These are phyloP conservation scores for Bryum argenteum DNA, from an alignment of 225 moss, liverwort and hornwort species.

Conservation along the genomic window DNA sequence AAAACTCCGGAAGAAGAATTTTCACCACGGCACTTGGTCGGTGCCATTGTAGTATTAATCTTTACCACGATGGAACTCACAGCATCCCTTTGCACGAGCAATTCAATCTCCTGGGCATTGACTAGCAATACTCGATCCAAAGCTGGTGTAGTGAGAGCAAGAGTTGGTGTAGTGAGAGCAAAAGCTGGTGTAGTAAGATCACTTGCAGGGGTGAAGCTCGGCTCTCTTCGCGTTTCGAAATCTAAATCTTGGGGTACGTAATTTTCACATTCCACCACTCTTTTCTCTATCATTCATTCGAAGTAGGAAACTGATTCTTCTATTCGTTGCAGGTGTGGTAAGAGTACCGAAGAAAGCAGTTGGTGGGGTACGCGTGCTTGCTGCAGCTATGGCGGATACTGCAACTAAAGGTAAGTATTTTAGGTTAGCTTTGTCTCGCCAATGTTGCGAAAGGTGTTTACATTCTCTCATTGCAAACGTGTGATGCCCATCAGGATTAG, in stretches of 20 bases:
- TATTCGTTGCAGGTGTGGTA: conserved; percentile 27
- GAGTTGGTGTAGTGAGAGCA: background rate
- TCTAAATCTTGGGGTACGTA: conserved; percentile 16
- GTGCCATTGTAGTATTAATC: background rate
- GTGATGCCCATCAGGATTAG: conserved; percentile 40
- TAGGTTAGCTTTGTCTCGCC: background rate
- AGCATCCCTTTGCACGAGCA: conserved; percentile 1
- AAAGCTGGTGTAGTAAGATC: conserved; percentile 3
- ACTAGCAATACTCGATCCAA: background rate
- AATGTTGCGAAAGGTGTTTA: background rate
- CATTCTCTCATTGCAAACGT: background rate
- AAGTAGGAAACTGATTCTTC: background rate
- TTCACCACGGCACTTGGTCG: conserved; percentile 5
- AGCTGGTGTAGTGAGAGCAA: conserved; percentile 12
- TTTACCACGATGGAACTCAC: conserved; percentile 17
- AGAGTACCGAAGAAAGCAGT: conserved; percentile 20
- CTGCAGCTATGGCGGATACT: conserved; percentile 45
- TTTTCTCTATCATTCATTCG: background rate
- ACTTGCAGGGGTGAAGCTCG: background rate
- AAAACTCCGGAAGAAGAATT: background rate
- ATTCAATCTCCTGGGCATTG: background rate
- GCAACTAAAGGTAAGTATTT: conserved; percentile 22
- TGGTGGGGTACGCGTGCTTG: conserved; percentile 22
- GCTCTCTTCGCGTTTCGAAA: conserved; percentile 15
- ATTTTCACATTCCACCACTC: background rate